Conservation (phyloP, 257 asterid species). For the Capsicum pubescens region DNA sequence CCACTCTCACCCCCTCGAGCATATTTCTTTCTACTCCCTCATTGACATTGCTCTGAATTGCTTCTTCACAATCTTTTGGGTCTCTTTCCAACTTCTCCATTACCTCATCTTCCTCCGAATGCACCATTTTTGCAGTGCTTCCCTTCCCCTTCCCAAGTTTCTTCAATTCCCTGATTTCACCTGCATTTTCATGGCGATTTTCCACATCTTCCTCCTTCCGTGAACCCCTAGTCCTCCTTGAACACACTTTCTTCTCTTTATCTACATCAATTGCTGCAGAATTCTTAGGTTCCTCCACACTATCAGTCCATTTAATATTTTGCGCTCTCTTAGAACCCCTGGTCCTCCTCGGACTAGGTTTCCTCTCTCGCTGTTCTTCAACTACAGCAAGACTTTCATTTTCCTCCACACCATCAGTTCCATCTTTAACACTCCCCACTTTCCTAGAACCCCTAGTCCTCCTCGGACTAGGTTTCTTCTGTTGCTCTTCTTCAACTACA, state of each 20-base stretch:
- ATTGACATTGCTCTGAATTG: constrained; percentile 8
- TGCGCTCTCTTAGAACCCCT: constrained; percentile 29
- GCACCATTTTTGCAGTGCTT: not conserved
- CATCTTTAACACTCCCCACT: constrained; percentile 26
- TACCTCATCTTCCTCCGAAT: constrained; percentile 31
- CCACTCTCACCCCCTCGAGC: constrained; percentile 26
- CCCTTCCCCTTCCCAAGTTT: not conserved
- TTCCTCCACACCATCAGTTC: constrained; percentile 13
- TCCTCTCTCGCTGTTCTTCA: constrained; percentile 11
- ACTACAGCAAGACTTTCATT: constrained; percentile 33
- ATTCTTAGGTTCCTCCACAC: constrained; percentile 26
- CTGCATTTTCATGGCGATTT: not conserved
- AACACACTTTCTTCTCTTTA: constrained; percentile 34
- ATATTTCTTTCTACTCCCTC: constrained; percentile 26
- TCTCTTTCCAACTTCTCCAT: constrained; percentile 39
- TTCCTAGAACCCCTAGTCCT: constrained; percentile 27
- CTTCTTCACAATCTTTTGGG: constrained; percentile 35
- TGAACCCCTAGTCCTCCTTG: constrained; percentile 51
- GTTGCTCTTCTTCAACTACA: constrained; percentile 39
- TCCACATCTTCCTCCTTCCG: constrained; percentile 35
- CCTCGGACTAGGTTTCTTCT: constrained; percentile 19
- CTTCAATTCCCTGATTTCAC: not conserved
- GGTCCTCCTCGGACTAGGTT: constrained; percentile 22
- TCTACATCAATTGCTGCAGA: constrained; percentile 12
- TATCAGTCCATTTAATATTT: not conserved